Conservation (phyloP, 73 alveolate species). For the Symbiodinium natans region DNA sequence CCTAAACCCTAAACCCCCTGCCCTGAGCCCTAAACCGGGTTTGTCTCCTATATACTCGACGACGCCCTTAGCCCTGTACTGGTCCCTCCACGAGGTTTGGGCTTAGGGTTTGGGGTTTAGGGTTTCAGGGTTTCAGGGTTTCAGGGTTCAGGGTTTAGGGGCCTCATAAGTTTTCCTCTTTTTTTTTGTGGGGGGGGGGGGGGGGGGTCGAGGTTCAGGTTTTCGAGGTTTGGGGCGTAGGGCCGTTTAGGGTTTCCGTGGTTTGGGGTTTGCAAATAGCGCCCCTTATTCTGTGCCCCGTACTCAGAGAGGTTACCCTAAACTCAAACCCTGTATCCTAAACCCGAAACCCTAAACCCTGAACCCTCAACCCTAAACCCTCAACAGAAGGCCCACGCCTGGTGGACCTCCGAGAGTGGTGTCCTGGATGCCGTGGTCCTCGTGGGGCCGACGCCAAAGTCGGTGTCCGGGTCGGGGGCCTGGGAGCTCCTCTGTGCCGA, state of each 20-base stretch:
- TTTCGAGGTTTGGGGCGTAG: no score
- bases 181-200: no score
- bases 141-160: not conserved
- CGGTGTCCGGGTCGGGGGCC: constrained; percentile 22
- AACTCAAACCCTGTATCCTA: not conserved
- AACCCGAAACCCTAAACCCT: not conserved
- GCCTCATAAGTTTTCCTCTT: no score
- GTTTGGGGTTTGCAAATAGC: no score
- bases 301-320: no score
- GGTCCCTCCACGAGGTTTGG: not conserved
- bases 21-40: no score
- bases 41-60: not conserved
- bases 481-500: not conserved
- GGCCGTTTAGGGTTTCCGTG: no score
- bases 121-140: not conserved
- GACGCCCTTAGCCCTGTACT: no score
- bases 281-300: no score
- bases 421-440: constrained; percentile 48
- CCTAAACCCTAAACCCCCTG: no score
- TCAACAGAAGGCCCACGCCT: constrained; percentile 51
- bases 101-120: not conserved
- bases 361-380: not conserved
- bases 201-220: no score
- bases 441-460: constrained; percentile 83
- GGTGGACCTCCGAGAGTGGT: constrained; percentile 91